A percentile compares a stretch with the other conserved stretches of the same genome.
Conservation (phyloP, 768 basidiomycete genomes). For the Tephrocybe sp. region DNA sequence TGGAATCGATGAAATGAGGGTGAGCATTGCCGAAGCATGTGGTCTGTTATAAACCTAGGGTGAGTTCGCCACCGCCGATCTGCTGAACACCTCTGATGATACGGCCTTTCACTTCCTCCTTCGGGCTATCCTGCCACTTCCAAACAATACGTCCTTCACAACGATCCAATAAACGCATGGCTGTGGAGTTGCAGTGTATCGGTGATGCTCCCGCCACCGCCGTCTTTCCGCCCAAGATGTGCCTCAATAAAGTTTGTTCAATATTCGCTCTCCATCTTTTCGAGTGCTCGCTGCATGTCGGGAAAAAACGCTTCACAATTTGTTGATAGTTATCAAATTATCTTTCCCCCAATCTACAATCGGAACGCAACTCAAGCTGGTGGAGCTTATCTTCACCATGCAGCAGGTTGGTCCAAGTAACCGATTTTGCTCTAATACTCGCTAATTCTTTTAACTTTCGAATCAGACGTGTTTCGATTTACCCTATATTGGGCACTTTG, state of each 20-base stretch:
- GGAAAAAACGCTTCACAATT: no score
- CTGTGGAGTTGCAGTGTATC: neutral
- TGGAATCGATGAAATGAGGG: conserved; percentile 56
- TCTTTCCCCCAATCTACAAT: conserved; percentile 20
- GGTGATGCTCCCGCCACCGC: neutral
- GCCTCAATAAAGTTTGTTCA: neutral
- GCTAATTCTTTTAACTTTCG: neutral
- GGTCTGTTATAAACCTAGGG: conserved; percentile 25
- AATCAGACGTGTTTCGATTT: conserved; percentile 48
- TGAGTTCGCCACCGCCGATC: neutral
- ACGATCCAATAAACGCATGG: neutral
- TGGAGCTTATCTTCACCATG: conserved; percentile 42
- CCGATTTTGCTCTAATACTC: neutral
- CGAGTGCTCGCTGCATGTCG: no score
- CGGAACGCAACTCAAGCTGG: conserved; percentile 35
- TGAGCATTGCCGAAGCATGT: conserved; percentile 61
- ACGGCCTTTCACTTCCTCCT: neutral
- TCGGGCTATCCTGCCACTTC: no score
- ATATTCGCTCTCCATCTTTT: neutral
- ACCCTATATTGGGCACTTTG: conserved; percentile 52
- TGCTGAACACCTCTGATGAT: neutral
- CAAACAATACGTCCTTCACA: neutral
- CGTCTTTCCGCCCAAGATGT: neutral
- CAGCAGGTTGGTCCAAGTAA: conserved; percentile 28
- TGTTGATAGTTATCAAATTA: neutral